A percentile compares a stretch with the other conserved stretches of the same genome.
Conservation (phyloP, 106 monocot species). For the Dendrobium chrysotoxum region DNA sequence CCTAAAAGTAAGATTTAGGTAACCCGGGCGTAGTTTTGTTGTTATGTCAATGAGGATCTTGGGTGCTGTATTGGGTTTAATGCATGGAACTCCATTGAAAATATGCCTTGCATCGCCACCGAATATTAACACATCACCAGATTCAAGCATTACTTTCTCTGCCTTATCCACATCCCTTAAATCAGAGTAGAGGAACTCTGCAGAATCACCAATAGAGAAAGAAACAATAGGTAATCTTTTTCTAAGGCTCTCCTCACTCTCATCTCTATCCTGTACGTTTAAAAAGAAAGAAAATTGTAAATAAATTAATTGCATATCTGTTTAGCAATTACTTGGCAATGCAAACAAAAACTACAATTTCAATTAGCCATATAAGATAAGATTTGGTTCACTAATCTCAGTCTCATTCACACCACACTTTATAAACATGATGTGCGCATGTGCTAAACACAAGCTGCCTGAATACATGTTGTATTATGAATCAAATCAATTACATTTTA, state of each 20-base stretch:
- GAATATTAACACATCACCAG: conserved; percentile 62
- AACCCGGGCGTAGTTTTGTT: conserved; percentile 31
- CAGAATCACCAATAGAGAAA: conserved; percentile 60
- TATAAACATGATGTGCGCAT: too few species aligned
- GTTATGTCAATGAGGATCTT: conserved; percentile 27
- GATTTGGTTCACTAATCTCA: too few species aligned
- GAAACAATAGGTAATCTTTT: conserved; percentile 63
- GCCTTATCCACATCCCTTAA: conserved; percentile 27
- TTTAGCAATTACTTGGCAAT: too few species aligned
- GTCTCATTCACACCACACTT: too few species aligned
- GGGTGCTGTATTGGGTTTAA: conserved; percentile 26
- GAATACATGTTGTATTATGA: too few species aligned
- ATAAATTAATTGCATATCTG: neutral
- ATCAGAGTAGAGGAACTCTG: conserved; percentile 42
- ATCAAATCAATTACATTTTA: too few species aligned
- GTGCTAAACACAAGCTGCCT: too few species aligned
- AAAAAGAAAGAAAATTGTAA: neutral
- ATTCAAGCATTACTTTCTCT: conserved; percentile 38
- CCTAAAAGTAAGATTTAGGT: conserved; percentile 60
- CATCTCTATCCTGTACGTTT: conserved; percentile 51
- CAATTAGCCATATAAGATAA: too few species aligned
- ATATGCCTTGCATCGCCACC: conserved; percentile 52
- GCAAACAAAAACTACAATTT: too few species aligned
- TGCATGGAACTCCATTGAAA: conserved; percentile 46
- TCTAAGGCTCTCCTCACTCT: conserved; percentile 29